phyloP scores from a whole-genome alignment of 345 rosid genomes.

The Odontarrhena argentea region DNA sequence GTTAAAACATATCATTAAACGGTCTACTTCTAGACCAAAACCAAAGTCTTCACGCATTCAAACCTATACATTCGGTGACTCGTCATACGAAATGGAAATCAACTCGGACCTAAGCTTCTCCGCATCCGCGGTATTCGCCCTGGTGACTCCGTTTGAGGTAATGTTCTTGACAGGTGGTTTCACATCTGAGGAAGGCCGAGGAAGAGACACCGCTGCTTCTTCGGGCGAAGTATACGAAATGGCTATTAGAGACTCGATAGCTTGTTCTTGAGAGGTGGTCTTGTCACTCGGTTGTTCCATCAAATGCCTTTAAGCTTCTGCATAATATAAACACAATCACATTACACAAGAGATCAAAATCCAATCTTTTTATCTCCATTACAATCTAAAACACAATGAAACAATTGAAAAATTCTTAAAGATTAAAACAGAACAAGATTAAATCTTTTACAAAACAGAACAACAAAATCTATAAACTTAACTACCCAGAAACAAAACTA shows the following conservation, averaged over 20 bases:
- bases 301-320: slow-evolving; percentile 39
- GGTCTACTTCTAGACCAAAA: slow-evolving; percentile 34
- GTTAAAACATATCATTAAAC: slow-evolving; percentile 23
- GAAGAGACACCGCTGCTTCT: slow-evolving; percentile 10
- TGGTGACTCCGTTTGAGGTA: slow-evolving; percentile 22
- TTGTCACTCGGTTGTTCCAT: slow-evolving; percentile 42
- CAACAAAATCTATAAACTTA: neutral
- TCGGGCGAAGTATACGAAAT: slow-evolving; percentile 40
- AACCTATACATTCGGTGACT: slow-evolving; percentile 31
- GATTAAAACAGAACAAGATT: slow-evolving; percentile 7
- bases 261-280: slow-evolving; percentile 38
- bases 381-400: neutral
- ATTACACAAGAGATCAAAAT: slow-evolving; percentile 2
- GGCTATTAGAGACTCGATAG: slow-evolving; percentile 41
- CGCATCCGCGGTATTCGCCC: slow-evolving; percentile 10
- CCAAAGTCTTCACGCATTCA: slow-evolving; percentile 26
- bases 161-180: neutral
- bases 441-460: neutral
- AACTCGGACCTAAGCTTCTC: slow-evolving; percentile 38
- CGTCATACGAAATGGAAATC: slow-evolving; percentile 38
- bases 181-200: slow-evolving; percentile 21
- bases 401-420: neutral
- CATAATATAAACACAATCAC: slow-evolving; percentile 17
- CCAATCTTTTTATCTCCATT: neutral
- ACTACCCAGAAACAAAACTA: neutral